Base-by-base conservation (phyloP, 2,329 filamentous ascomycete genomes). In the Dactylellina cionopaga region DNA sequence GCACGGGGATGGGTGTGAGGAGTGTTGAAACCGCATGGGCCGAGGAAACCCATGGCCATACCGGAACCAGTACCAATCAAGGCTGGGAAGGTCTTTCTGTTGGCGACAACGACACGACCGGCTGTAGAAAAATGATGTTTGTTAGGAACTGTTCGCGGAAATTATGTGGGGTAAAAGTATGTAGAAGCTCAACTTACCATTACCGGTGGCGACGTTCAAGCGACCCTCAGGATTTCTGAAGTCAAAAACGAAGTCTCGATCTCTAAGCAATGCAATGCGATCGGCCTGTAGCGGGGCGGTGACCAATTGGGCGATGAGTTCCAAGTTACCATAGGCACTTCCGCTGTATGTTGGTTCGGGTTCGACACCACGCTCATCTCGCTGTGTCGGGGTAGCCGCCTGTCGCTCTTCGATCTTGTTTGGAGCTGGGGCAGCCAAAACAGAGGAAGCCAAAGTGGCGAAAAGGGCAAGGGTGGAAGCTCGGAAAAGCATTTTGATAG, bases 51-150 rank as follows among this genome's bases (percentile, higher is more conserved):
- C 5, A 87, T 79, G 1, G 84, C 83, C 80, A 85, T 84, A 65
- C 81, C 82, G 33, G 83, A 79, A 17, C 82, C 82, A 2, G 84
- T 85, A 49, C 83, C 82, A 17, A 85, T 83, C 17, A 87, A 82
- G 24, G 85, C 84, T 1, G 86, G 85, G 79, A 87, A 87, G 33
- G 82, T 83, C 79, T 84, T 83, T 77, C 85, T 82, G 80, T 86
- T 85, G 44, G 85, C 84, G 17, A 82, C 80, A 35, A 85, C 79
- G 71, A 86, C 80, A 75, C 84, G 80, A 39, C 84, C 84, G 37
- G 84, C 84, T 44, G 80, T 52, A 19, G 37, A 35, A 15, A 51
- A 29, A 25, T 9, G 7, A 19, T 78, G 66, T 82, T 81, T 11
- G 75, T 80, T 76, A 78, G 79, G 71, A n/a, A 51, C 60, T 15